phyloP scores from a whole-genome alignment of 208 protist genomes.

The Leptomonas pyrrhocoris region DNA sequence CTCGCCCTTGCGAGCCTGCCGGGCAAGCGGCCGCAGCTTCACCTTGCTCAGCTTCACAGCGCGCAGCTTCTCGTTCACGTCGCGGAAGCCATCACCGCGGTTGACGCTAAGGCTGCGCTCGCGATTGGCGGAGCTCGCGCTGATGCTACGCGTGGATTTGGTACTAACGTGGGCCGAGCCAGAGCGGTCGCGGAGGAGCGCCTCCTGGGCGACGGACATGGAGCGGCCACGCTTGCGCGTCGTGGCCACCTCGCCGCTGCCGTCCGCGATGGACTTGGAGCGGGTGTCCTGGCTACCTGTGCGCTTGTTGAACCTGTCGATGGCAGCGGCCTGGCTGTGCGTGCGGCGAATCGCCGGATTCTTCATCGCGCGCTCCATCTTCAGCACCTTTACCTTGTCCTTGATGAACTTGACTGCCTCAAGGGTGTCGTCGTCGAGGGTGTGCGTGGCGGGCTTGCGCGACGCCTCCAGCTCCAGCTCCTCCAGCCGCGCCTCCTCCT shows the following conservation, averaged over 20 bases:
- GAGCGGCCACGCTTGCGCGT: constrained; percentile 75
- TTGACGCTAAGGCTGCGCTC: constrained; percentile 82
- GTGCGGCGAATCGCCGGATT: constrained; percentile 89
- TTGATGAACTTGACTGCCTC: constrained; percentile 90
- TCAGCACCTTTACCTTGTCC: constrained; percentile 87
- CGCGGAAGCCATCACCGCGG: constrained; percentile 84
- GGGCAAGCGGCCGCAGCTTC: constrained; percentile 67
- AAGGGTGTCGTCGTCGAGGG: constrained; percentile 71
- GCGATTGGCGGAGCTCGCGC: constrained; percentile 58
- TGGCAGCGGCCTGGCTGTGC: constrained; percentile 70
- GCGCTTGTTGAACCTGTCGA: constrained; percentile 88
- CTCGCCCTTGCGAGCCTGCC: constrained; percentile 92
- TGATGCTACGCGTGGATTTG: constrained; percentile 84
- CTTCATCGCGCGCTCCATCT: constrained; percentile 91
- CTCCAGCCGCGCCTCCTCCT: constrained; percentile 91
- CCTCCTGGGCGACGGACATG: constrained; percentile 83
- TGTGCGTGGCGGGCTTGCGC: constrained; percentile 57
- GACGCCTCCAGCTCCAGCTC: constrained; percentile 95
- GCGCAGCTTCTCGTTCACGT: constrained; percentile 89
- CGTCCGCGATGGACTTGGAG: constrained; percentile 43
- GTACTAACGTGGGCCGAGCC: constrained; percentile 81
- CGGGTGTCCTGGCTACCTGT: constrained; percentile 78
- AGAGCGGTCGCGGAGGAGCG: constrained; percentile 76
- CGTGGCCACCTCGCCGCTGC: constrained; percentile 25
- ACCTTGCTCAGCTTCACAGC: constrained; percentile 91